Evolutionary conservation across 257 asterid species (phyloP).

Genomic region (Eucommia ulmoides): DNA sequence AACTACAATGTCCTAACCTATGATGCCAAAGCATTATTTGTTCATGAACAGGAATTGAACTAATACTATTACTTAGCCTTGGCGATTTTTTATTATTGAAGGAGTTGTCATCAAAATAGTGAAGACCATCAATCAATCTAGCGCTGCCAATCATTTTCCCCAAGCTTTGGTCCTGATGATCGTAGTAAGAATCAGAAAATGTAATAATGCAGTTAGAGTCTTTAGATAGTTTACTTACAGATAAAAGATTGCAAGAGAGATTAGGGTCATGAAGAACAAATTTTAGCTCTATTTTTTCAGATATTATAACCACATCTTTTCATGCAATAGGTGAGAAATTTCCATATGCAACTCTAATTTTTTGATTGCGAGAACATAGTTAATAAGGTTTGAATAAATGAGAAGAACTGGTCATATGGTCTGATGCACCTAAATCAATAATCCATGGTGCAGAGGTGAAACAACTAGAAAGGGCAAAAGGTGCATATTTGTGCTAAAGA

Average conservation of each 20-base stretch:
- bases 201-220: neutral
- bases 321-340: neutral
- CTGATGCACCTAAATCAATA: constrained; percentile 6
- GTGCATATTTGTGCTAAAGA: neutral
- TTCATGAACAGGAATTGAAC: neutral
- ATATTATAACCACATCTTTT: neutral
- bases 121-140: neutral
- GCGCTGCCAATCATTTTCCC: neutral
- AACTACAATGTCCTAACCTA: neutral
- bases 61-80: neutral
- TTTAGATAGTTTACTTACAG: neutral
- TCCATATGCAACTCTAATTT: constrained; percentile 2
- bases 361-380: neutral
- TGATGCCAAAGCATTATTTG: neutral
- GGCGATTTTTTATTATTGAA: neutral
- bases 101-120: neutral
- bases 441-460: neutral
- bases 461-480: neutral
- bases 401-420: constrained; percentile 7
- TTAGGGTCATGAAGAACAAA: constrained; percentile 6
- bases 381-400: neutral
- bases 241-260: neutral
- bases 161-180: neutral
- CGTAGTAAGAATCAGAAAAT: neutral
- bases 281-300: neutral